Conservation (phyloP, 257 asterid species). For the Lavandula angustifolia region DNA sequence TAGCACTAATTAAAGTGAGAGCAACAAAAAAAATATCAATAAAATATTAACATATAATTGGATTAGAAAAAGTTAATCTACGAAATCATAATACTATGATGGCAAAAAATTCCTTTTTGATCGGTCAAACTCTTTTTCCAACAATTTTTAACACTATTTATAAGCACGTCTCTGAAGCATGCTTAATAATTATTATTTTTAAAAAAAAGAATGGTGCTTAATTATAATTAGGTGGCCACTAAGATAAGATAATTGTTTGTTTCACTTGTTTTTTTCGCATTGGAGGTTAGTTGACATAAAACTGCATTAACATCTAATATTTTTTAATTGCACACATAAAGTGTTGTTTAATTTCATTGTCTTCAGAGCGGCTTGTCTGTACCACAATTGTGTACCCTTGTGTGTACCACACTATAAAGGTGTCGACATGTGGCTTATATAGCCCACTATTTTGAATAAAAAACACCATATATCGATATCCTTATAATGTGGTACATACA, state of each 20-base stretch:
- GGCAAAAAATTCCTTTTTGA: slow-evolving; percentile 23
- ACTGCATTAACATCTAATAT: slow-evolving; percentile 19
- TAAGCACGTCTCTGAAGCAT: slow-evolving; percentile 34
- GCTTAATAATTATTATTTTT: slow-evolving; percentile 23
- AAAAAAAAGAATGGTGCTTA: slow-evolving; percentile 20
- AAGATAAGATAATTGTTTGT: slow-evolving; percentile 10
- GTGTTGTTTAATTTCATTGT: slow-evolving; percentile 37
- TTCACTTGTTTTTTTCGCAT: slow-evolving; percentile 14
- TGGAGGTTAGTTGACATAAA: slow-evolving; percentile 31
- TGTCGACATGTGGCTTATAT: too few relatives aligned
- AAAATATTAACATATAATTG: not conserved
- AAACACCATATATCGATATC: too few relatives aligned
- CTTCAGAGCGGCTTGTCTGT: too few relatives aligned
- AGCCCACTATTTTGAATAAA: too few relatives aligned
- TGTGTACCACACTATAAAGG: too few relatives aligned
- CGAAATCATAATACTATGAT: slow-evolving; percentile 15
- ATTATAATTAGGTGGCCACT: slow-evolving; percentile 31
- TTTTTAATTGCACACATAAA: not conserved
- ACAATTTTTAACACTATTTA: slow-evolving; percentile 33
- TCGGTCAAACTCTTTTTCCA: slow-evolving; percentile 45
- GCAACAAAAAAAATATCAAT: not conserved
- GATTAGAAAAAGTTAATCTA: not conserved
- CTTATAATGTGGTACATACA: too few relatives aligned
- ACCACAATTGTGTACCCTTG: too few relatives aligned
- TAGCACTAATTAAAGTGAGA: slow-evolving; percentile 26